These are phyloP conservation scores for Casuarina cunninghamiana DNA, from an alignment of 306 rosid species.

Conservation along the genomic window DNA sequence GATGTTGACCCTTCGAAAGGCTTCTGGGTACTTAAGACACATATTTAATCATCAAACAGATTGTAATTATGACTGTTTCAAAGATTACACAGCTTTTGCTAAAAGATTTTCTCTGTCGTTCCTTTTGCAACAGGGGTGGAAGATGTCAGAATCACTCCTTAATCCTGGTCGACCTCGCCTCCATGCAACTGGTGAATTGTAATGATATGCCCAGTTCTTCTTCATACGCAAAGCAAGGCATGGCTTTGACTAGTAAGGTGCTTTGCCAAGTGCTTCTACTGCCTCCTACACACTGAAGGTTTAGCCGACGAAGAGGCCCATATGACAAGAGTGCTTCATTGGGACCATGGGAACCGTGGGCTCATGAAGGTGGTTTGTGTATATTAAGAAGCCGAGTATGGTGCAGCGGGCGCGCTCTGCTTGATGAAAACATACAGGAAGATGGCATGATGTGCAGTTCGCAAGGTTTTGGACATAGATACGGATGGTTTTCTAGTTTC, in stretches of 20 bases:
- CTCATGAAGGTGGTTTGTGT: slow-evolving; percentile 22
- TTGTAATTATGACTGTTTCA: background rate
- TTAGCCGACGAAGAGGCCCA: background rate
- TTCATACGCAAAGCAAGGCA: slow-evolving; percentile 33
- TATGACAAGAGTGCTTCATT: slow-evolving; percentile 1
- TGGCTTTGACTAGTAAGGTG: slow-evolving; percentile 15
- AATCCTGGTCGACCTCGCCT: slow-evolving; percentile 97
- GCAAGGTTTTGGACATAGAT: slow-evolving; percentile 14
- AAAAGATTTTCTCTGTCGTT: slow-evolving; percentile 14
- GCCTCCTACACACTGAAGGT: background rate
- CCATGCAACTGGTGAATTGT: slow-evolving; percentile 35
- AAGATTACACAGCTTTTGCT: background rate
- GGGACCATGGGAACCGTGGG: slow-evolving; percentile 32
- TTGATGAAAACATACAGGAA: slow-evolving; percentile 18
- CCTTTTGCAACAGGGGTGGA: slow-evolving; percentile 71
- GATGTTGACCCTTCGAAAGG: background rate
- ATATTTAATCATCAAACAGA: background rate
- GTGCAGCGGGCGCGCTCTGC: background rate
- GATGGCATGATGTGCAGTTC: slow-evolving; percentile 17
- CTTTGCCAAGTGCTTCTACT: slow-evolving; percentile 11
- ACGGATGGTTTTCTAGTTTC: background rate
- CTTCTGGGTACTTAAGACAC: background rate
- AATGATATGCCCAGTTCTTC: slow-evolving; percentile 26
- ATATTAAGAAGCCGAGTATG: background rate
- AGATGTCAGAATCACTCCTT: slow-evolving; percentile 86